Conservation (phyloP, 495 filamentous ascomycete genomes). For the Ascodesmis nigricans region DNA sequence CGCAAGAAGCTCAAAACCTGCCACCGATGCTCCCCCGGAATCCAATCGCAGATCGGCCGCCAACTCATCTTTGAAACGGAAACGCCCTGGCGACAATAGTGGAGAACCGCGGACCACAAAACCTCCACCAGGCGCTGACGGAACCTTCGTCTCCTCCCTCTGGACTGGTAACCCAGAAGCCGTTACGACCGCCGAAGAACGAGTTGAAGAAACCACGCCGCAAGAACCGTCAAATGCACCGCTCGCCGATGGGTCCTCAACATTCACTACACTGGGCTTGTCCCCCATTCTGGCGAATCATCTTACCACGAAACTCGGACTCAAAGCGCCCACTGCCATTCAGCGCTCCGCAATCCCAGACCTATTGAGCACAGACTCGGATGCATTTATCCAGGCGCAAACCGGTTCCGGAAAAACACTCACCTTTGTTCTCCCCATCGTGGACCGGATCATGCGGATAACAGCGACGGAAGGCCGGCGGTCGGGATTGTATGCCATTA, state of each 20-base stretch:
- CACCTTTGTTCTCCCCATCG: constrained; percentile 76
- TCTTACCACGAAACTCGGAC: constrained; percentile 59
- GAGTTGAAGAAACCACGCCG: constrained; percentile 27
- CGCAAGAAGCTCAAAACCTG: constrained; percentile 1
- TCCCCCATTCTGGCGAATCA: constrained; percentile 58
- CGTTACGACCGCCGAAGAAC: constrained; percentile 22
- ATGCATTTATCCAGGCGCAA: constrained; percentile 92
- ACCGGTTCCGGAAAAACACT: constrained; percentile 95
- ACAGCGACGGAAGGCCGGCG: constrained; percentile 37
- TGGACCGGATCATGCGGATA: constrained; percentile 63
- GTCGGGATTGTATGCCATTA: constrained; percentile 77
- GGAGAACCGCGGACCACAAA: constrained; percentile 5
- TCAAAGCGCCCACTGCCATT: constrained; percentile 84
- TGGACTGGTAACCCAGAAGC: constrained; percentile 70
- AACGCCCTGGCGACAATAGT: constrained; percentile 2
- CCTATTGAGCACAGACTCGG: constrained; percentile 56
- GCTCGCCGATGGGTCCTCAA: constrained; percentile 55
- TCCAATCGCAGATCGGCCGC: constrained; percentile 9
- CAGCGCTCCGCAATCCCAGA: constrained; percentile 69
- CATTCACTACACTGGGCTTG: constrained; percentile 62
- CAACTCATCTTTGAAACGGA: constrained; percentile 9
- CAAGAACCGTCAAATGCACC: constrained; percentile 86
- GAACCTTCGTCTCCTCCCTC: constrained; percentile 62
- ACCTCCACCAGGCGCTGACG: constrained; percentile 13
- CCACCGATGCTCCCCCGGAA: constrained; percentile 6